A percentile compares a stretch with the other conserved stretches of the same genome.
Evolutionary conservation across 2,329 filamentous ascomycete genomes (phyloP).

Genomic region (Talaromyces sp.): DNA sequence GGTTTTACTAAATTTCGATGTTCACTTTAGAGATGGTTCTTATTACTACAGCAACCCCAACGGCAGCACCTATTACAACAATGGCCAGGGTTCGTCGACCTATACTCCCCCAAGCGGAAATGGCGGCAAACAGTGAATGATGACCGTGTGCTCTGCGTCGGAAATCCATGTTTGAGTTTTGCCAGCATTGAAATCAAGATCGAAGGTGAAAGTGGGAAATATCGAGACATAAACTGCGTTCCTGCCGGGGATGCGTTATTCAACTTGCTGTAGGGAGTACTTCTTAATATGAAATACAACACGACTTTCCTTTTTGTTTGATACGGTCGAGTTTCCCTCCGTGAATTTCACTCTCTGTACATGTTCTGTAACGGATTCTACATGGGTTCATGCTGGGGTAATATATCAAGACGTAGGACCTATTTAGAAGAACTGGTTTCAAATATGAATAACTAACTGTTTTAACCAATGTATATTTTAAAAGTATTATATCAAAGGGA

Average conservation of each 20-base stretch:
- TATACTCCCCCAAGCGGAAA: slow-evolving; percentile 54
- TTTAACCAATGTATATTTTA: no score
- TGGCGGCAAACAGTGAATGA: slow-evolving; percentile 30
- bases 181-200: background rate
- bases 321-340: background rate
- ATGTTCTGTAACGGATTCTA: no score
- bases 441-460: no score
- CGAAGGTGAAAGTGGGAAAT: background rate
- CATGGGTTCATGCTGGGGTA: no score
- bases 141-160: background rate
- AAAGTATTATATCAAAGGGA: no score
- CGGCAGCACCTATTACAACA: slow-evolving; percentile 64
- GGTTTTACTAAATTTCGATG: background rate
- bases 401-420: no score
- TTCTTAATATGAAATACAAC: background rate
- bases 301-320: background rate
- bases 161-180: background rate
- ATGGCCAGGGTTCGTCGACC: slow-evolving; percentile 51
- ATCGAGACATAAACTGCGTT: background rate
- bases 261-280: background rate
- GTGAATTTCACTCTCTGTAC: no score
- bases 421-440: no score
- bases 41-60: slow-evolving; percentile 71
- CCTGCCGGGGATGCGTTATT: background rate
- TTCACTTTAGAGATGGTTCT: slow-evolving; percentile 50